Evolutionary conservation across 208 protist species (phyloP).

Genomic region (Trypanosoma lewisi): DNA sequence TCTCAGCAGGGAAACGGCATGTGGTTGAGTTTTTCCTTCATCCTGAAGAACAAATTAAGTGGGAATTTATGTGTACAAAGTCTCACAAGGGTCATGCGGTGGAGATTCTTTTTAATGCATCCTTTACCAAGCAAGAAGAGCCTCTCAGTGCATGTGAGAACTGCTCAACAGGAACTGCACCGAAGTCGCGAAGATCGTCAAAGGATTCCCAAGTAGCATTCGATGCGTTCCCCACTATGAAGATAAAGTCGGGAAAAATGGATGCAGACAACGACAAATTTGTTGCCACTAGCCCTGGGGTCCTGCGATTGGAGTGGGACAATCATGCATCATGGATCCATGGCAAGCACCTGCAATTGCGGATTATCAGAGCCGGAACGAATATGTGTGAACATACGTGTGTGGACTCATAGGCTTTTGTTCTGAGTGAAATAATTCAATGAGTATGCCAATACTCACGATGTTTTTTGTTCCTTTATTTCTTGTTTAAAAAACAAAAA

Average conservation of each 20-base stretch:
- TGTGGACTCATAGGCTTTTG: not conserved
- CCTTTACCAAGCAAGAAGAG: constrained; percentile 12
- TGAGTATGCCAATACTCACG: not conserved
- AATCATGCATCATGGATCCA: constrained; percentile 50
- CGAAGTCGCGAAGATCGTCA: not conserved
- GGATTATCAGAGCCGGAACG: too few species aligned
- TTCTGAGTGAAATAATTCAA: not conserved
- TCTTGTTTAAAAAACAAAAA: too few species aligned
- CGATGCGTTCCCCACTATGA: not conserved
- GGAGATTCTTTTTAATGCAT: constrained; percentile 37
- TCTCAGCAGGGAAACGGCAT: constrained; percentile 50
- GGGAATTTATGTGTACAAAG: constrained; percentile 34
- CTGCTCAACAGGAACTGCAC: not conserved
- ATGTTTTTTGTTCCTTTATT: too few species aligned
- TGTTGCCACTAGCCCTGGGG: constrained; percentile 22
- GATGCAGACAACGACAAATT: constrained; percentile 30
- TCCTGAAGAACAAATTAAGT: constrained; percentile 31
- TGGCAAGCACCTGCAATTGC: constrained; percentile 34
- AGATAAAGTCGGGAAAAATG: constrained; percentile 32
- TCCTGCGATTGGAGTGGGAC: constrained; percentile 39
- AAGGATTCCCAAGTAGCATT: not conserved
- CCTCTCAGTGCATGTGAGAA: not conserved
- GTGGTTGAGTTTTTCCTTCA: constrained; percentile 29
- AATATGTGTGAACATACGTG: too few species aligned
- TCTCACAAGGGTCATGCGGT: constrained; percentile 1